Evolutionary conservation across 176 grass and related monocot genomes (phyloP).

Genomic region (Zea luxurians): DNA sequence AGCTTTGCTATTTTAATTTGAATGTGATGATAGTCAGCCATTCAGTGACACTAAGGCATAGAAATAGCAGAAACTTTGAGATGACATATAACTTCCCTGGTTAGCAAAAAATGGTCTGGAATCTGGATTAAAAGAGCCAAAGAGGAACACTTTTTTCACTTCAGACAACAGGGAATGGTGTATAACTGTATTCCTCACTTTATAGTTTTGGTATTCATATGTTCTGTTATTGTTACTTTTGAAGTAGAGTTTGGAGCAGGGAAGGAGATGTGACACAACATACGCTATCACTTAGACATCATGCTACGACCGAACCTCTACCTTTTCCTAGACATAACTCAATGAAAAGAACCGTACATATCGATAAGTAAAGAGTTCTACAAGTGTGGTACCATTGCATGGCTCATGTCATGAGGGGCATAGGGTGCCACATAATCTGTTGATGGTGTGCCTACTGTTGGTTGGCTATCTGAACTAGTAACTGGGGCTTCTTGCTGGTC

Average conservation of each 20-base stretch:
- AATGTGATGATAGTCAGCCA: neutral
- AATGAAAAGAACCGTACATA: slow-evolving; percentile 5
- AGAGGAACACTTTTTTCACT: neutral
- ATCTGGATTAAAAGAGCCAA: slow-evolving; percentile 9
- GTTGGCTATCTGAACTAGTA: slow-evolving; percentile 48
- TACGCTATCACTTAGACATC: slow-evolving; percentile 18
- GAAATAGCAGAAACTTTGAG: neutral
- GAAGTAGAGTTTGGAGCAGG: slow-evolving; percentile 20
- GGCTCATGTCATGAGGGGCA: slow-evolving; percentile 42
- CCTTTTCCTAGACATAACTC: slow-evolving; percentile 1
- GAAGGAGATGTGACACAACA: neutral
- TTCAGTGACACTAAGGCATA: neutral
- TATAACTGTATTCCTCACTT: neutral
- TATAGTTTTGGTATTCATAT: slow-evolving; percentile 13
- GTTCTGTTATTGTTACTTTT: neutral
- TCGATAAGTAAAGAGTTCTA: neutral
- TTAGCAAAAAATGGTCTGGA: slow-evolving; percentile 3
- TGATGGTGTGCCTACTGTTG: slow-evolving; percentile 47
- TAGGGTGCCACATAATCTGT: slow-evolving; percentile 47
- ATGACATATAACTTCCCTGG: neutral
- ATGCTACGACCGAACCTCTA: slow-evolving; percentile 16
- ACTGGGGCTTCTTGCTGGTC: slow-evolving; percentile 42
- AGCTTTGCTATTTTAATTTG: neutral
- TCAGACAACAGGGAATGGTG: slow-evolving; percentile 5
- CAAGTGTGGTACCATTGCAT: slow-evolving; percentile 46